Base-by-base conservation (phyloP, 306 rosid species). In the Pyrus communis region DNA sequence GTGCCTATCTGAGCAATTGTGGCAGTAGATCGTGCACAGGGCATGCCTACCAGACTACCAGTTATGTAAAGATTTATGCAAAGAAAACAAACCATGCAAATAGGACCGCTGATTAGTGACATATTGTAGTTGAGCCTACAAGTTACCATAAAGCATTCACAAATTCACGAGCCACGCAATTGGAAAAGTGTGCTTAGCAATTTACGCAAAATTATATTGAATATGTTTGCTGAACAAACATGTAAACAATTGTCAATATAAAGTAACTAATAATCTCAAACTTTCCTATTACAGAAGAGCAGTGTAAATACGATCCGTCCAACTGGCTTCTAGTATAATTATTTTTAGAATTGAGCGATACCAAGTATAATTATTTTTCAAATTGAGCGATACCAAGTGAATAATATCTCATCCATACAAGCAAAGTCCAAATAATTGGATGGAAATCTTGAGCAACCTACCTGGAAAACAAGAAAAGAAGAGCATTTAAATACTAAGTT, bases 111-210 rank as follows among this genome's bases (percentile, higher is more conserved):
- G 52, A 45, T 13, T 4, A 45, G 52, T 13, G 52, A 45, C 4
- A 45, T 45, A 45, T 1, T 45, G 18, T 45, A 3, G 98, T 92
- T 64, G 97, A n/a, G 62, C 27, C 52, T 45, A 45, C 52, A 45
- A 45, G 17, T 45, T 45, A 45, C 52, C 42, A 63, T 13, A 63
- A 63, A 14, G n/a, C 11, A 7, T 28, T 15, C 67, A 63, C n/a
- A 28, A 61, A 63, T 63, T 63, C 68, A 30, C 0, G 7, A 63
- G 17, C 22, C n/a, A 64, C 25, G 14, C 25, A 31, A 63, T 8
- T 63, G 43, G 13, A 63, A 60, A 60, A 25, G 31, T 14, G 11
- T 27, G 4, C 33, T 11, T 0, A 31, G 7, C 43, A 64, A 30
- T 31, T 64, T 64, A 18, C 4, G 69, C 69, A 64, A 64, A 64